Evolutionary conservation across 192 early-diverging fungal genomes (phyloP).

Genomic region (Coemansia sp.): DNA sequence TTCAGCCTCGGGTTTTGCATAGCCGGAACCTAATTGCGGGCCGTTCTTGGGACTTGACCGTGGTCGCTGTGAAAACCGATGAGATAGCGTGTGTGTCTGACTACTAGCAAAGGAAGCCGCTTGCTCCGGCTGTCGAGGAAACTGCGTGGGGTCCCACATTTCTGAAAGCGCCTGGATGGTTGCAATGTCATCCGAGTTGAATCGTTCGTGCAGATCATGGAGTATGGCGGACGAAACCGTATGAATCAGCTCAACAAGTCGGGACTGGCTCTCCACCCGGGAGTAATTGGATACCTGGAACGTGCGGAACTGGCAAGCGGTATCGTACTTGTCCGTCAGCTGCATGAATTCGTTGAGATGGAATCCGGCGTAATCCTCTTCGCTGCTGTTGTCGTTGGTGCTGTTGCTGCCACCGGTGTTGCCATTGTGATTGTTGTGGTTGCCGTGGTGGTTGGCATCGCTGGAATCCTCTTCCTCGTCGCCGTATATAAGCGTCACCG

Average conservation of each 20-base stretch:
- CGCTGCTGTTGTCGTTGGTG: background rate
- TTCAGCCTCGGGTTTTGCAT: background rate
- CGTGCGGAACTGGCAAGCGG: slow-evolving; percentile 33
- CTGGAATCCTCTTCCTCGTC: slow-evolving; percentile 23
- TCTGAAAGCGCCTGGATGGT: slow-evolving; percentile 41
- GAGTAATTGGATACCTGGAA: slow-evolving; percentile 33
- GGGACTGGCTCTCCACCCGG: slow-evolving; percentile 24
- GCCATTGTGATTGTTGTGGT: background rate
- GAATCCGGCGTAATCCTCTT: slow-evolving; percentile 42
- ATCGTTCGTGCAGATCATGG: slow-evolving; percentile 43
- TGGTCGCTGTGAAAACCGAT: slow-evolving; percentile 14
- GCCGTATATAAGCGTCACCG: slow-evolving; percentile 49
- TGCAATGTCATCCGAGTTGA: slow-evolving; percentile 23
- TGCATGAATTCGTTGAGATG: slow-evolving; percentile 55
- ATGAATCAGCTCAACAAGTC: slow-evolving; percentile 45
- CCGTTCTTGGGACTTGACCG: background rate
- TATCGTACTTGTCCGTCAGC: slow-evolving; percentile 25
- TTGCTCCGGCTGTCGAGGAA: slow-evolving; percentile 15
- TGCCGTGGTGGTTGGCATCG: slow-evolving; percentile 3
- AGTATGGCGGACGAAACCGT: slow-evolving; percentile 43
- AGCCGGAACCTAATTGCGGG: background rate
- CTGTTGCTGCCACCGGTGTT: background rate
- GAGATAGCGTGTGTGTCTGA: slow-evolving; percentile 15
- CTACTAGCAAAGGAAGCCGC: slow-evolving; percentile 14
- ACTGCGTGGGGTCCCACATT: slow-evolving; percentile 48